phyloP scores from a whole-genome alignment of 192 early-diverging fungal species.

The Coemansia sp. region DNA sequence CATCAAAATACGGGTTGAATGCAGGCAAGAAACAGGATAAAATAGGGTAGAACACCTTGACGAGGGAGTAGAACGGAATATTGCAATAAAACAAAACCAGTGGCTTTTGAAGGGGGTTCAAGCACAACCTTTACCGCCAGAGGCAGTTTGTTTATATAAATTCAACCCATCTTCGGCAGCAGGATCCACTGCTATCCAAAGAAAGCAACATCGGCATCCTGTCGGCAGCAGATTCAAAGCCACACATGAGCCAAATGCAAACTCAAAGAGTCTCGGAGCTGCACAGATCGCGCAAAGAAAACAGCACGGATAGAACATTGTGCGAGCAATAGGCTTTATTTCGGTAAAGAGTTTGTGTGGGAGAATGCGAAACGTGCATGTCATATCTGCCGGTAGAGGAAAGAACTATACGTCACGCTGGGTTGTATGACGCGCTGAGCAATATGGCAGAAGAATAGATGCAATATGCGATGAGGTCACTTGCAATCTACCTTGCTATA shows the following conservation, averaged over 20 bases:
- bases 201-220: background rate
- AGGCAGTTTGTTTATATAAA: background rate
- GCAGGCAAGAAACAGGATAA: background rate
- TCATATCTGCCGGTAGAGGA: background rate
- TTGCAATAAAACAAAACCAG: conserved; percentile 2
- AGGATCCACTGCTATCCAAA: background rate
- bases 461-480: background rate
- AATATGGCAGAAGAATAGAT: background rate
- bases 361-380: background rate
- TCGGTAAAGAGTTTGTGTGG: background rate
- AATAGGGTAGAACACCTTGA: background rate
- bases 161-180: background rate
- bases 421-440: background rate
- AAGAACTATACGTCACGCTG: background rate
- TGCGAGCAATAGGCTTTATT: background rate
- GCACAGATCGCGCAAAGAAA: background rate
- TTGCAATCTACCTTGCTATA: background rate
- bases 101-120: background rate
- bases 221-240: conserved; percentile 6
- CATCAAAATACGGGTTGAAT: background rate
- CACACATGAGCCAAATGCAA: conserved; percentile 11
- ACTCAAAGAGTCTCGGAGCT: background rate
- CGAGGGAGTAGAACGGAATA: background rate
- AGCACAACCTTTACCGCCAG: background rate
- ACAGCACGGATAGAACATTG: background rate